Evolutionary conservation across 2,329 filamentous ascomycete genomes (phyloP).

Genomic region (Paraphoma chrysanthemicola): DNA sequence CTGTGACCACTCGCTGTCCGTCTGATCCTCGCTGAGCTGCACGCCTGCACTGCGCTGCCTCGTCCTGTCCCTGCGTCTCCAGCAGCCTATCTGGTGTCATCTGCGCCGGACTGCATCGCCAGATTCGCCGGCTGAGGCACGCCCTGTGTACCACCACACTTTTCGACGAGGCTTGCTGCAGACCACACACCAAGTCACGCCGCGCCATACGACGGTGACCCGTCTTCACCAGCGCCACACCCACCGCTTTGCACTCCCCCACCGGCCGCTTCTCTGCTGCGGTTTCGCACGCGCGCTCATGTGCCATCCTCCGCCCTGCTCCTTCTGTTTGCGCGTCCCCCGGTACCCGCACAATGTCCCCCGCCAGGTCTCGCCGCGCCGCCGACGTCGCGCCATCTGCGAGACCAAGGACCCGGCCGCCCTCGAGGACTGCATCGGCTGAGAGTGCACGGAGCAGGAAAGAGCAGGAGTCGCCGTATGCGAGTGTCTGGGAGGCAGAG

Average conservation of each 20-base stretch:
- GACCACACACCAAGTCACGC: slow-evolving; percentile 20
- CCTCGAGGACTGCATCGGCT: slow-evolving; percentile 44
- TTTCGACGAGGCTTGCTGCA: slow-evolving; percentile 26
- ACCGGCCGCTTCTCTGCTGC: slow-evolving; percentile 16
- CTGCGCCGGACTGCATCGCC: slow-evolving; percentile 21
- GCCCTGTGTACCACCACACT: slow-evolving; percentile 23
- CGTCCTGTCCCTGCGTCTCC: slow-evolving; percentile 13
- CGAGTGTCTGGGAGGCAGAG: slow-evolving; percentile 16
- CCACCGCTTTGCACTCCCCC: background rate
- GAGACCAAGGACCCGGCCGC: slow-evolving; percentile 43
- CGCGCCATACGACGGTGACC: background rate
- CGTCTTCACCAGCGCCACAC: background rate
- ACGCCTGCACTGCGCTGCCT: slow-evolving; percentile 23
- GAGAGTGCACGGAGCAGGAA: slow-evolving; percentile 25
- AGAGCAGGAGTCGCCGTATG: slow-evolving; percentile 9
- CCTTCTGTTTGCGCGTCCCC: slow-evolving; percentile 44
- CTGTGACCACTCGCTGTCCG: slow-evolving; percentile 34
- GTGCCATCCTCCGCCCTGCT: slow-evolving; percentile 45
- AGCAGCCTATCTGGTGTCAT: slow-evolving; percentile 3
- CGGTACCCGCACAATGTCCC: slow-evolving; percentile 43
- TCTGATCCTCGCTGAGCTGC: slow-evolving; percentile 20
- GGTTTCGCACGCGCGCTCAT: slow-evolving; percentile 43
- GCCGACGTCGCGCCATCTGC: slow-evolving; percentile 40
- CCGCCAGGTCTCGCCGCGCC: slow-evolving; percentile 42
- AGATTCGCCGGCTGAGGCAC: slow-evolving; percentile 16